These are phyloP conservation scores for Blastobotrys americana DNA, from an alignment of 805 yeast genomes.

Conservation along the genomic window DNA sequence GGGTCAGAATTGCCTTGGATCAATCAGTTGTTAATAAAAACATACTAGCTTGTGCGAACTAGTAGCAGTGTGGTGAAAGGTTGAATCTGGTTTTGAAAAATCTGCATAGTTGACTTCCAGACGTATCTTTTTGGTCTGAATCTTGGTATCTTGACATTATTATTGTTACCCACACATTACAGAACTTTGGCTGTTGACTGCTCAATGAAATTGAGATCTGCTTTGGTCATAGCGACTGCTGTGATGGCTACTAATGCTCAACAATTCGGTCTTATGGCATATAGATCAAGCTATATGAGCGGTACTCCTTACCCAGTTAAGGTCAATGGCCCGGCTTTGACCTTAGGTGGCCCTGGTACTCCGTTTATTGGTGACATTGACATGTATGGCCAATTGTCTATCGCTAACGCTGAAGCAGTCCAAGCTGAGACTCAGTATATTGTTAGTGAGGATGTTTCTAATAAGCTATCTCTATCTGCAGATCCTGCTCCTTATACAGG, in stretches of 20 bases:
- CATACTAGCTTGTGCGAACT: too few species aligned
- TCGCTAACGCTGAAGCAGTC: background rate
- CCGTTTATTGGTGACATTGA: constrained; percentile 2
- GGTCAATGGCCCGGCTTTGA: constrained; percentile 6
- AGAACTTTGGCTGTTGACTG: too few species aligned
- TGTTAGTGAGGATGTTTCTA: background rate
- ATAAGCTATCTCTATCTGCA: background rate
- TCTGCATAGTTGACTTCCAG: too few species aligned
- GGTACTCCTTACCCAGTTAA: constrained; percentile 9
- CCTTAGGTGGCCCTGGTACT: constrained; percentile 5
- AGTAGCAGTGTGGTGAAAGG: too few species aligned
- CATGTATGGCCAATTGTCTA: background rate
- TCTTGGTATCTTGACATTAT: too few species aligned
- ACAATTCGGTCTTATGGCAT: constrained; percentile 8
- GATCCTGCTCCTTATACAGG: background rate
- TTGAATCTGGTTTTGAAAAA: too few species aligned
- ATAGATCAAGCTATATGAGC: constrained; percentile 8
- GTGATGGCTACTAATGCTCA: constrained; percentile 22
- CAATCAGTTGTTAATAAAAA: too few species aligned
- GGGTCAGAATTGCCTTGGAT: too few species aligned
- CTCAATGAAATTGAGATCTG: too few species aligned
- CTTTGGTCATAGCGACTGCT: too few species aligned
- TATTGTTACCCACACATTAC: too few species aligned
- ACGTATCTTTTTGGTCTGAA: too few species aligned
- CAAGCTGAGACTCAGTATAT: background rate